phyloP scores from a whole-genome alignment of 768 basidiomycete genomes.

The Coprinellus micaceus region DNA sequence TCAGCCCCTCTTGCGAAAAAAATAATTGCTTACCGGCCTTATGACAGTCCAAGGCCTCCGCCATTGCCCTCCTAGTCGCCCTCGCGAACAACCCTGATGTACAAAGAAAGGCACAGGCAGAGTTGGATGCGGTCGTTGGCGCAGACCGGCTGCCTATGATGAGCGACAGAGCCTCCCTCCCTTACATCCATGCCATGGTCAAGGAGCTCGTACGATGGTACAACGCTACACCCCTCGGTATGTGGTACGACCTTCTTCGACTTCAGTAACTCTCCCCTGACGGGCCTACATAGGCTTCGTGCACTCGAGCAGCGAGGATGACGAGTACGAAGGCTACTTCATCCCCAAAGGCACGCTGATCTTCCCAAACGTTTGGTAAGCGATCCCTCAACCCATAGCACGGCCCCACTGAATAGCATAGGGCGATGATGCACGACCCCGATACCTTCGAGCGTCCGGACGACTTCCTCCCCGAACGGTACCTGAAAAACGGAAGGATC shows the following conservation, averaged over 20 bases:
- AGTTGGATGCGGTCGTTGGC: constrained; percentile 8
- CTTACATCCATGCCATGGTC: constrained; percentile 3
- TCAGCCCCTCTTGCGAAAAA: not conserved
- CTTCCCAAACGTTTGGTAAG: constrained; percentile 27
- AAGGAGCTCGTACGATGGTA: constrained; percentile 11
- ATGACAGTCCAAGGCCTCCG: not conserved
- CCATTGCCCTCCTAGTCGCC: not conserved
- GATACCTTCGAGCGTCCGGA: constrained; percentile 28
- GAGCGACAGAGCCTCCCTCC: not conserved
- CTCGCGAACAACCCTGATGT: not conserved
- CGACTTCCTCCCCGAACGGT: constrained; percentile 30
- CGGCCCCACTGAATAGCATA: too few species aligned
- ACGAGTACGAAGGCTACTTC: constrained; percentile 8
- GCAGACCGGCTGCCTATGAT: constrained; percentile 4
- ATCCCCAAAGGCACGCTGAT: constrained; percentile 26
- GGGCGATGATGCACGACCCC: constrained; percentile 28
- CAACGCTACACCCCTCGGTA: constrained; percentile 6
- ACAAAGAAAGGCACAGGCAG: constrained; percentile 4
- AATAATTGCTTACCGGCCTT: not conserved
- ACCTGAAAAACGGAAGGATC: constrained; percentile 14
- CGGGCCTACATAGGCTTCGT: not conserved
- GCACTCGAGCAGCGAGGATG: constrained; percentile 3
- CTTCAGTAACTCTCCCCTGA: not conserved
- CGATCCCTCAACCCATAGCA: not conserved
- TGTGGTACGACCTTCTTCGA: too few species aligned